A percentile compares a stretch with the other conserved stretches of the same genome.
Conservation (phyloP, 2,329 filamentous ascomycete species). For the Coleophoma eucalyptorum region DNA sequence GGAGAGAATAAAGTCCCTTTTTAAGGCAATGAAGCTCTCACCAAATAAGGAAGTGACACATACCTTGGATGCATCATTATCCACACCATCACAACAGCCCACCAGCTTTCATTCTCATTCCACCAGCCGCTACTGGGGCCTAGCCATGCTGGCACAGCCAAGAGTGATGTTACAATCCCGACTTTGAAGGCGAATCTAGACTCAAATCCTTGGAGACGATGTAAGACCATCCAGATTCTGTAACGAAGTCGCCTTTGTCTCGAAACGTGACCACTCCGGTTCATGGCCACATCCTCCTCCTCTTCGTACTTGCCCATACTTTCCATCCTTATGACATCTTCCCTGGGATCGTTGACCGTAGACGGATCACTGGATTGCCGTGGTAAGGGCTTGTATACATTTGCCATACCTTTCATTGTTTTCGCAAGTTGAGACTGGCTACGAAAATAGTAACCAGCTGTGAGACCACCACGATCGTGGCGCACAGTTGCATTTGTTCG, state of each 20-base stretch:
- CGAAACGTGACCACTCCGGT: conserved; percentile 31
- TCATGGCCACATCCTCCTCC: conserved; percentile 34
- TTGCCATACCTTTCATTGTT: conserved; percentile 30
- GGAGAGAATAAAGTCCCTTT: too few species aligned
- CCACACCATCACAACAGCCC: conserved; percentile 55
- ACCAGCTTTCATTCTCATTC: conserved; percentile 53
- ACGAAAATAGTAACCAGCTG: conserved; percentile 42
- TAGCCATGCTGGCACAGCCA: conserved; percentile 52
- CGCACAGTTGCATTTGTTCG: conserved; percentile 52
- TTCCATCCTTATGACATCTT: conserved; percentile 17
- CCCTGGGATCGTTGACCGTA: conserved; percentile 9
- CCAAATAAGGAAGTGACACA: conserved; percentile 8
- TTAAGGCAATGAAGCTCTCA: too few species aligned
- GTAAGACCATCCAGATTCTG: conserved; percentile 44
- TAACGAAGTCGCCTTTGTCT: conserved; percentile 38
- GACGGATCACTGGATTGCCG: conserved; percentile 9
- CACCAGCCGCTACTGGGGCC: conserved; percentile 43
- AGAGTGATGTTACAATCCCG: conserved; percentile 42
- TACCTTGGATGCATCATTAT: conserved; percentile 48
- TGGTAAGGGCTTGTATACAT: conserved; percentile 27
- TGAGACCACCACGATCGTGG: conserved; percentile 55
- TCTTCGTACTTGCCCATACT: conserved; percentile 28
- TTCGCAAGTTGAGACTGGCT: conserved; percentile 24
- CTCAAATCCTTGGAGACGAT: conserved; percentile 53
- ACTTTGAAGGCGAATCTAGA: conserved; percentile 55